Base-by-base conservation (phyloP, 352 stramenopile genomes). In the Blastocystis sp. region DNA sequence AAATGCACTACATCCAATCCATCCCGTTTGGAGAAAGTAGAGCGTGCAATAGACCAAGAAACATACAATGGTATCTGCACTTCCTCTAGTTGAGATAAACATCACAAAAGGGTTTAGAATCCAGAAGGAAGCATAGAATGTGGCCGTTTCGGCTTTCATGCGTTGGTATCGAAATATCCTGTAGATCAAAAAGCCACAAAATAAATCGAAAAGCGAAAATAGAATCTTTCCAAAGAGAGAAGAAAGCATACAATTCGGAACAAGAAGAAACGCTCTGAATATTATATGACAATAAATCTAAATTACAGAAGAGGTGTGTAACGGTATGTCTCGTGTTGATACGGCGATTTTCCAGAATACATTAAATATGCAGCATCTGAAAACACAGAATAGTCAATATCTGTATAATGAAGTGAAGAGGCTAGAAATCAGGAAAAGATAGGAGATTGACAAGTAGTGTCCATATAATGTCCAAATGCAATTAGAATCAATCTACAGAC, bases 371-470 rank as follows among this genome's bases (percentile, higher is more conserved):
- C 66, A 11, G 66, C 66, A 58, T 78, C 66, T 6, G 66, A 59
- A 32, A 54, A 78, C 21, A 78, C 66, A 29, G 42, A 54, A 35
- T 78, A 78, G 42, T 78, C 66, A 56, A 78, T 58, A 11, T 78
- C 66, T 6, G 66, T 78, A 49, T 56, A 78, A 49, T 78, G 66
- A 35, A 78, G 56, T n/a, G 16, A 32, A 7, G 49, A 57, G 21
- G 49, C n/a, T n/a, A n/a, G n/a, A n/a, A n/a, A n/a, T n/a, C n/a
- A n/a, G n/a, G n/a, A n/a, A n/a, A n/a, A n/a, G n/a, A n/a, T 58
- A 16, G n/a, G n/a, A 58, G 51, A 16, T n/a, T 58, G n/a, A 58
- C 16, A 16, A 16, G 51, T 58, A 16, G 16, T 58, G 16, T 58
- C n/a, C 51, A 58, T 58, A 58, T 58, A 16, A n/a, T 16, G 51